Base-by-base conservation (phyloP, 2,329 filamentous ascomycete genomes). In the Chalaropsis thielavioides region DNA sequence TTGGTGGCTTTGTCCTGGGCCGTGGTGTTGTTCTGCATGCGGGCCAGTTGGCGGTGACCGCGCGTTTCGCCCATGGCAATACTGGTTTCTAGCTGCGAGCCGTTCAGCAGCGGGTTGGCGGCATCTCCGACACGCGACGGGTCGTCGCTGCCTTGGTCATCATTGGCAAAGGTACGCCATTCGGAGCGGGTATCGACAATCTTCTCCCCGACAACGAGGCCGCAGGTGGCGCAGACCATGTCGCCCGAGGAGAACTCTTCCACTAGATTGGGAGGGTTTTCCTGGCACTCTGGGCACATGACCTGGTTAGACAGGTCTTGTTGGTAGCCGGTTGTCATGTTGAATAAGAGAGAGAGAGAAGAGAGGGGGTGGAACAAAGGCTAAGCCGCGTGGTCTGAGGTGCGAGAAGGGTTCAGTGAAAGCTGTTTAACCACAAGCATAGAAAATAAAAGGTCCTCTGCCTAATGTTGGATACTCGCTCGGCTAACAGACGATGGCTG, bases 81-180 rank as follows among this genome's bases (percentile, higher is more conserved):
- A 69, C 82, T 86, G 5, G 92, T 96, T 72, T 92, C 85, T 58
- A 96, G 85, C 76, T 96, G 91, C 69, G 90, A 88, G 65, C 91
- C 92, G 72, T 95, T 91, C 66, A 96, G 82, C 54, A 99, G 85
- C 64, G 90, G 87, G 72, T 97, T 96, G 67, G 88, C 87, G 5
- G 88, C 89, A 71, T 97, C 94, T 78, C 94, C 94, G 69, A 99
- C 92, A 90, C 94, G 94, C 67, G 91, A 96, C 3, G 95, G 94
- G 70, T 99, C 94, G 71, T 97, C 95, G 72, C 89, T 92, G 72
- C 90, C 90, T 75, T 96, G 90, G 74, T 99, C 95, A 72, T 99
- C 94, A 74, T 97, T 97, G 73, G 92, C 91, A 77, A 99, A 99
- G 0, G 94, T 99, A 73, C 94, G 90, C 94, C 94, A 99, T 78